phyloP scores from a whole-genome alignment of 306 rosid genomes.

The Vicia sativa region DNA sequence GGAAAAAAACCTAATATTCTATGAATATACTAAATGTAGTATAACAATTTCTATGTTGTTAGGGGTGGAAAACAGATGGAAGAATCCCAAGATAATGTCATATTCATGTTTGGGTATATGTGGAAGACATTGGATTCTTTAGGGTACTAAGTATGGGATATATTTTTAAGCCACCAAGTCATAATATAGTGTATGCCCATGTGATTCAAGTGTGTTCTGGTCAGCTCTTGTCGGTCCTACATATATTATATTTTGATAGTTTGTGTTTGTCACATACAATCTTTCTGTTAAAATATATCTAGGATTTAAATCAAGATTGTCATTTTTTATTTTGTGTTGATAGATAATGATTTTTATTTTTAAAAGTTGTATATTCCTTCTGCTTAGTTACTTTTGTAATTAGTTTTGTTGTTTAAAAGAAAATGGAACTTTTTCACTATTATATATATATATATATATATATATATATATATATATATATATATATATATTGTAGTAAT shows the following conservation, averaged over 20 bases:
- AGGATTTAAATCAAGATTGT: background rate
- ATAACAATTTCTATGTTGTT: background rate
- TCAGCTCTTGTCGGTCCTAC: constrained; percentile 15
- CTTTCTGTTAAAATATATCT: background rate
- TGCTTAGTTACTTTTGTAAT: too few species aligned
- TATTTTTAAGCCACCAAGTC: constrained; percentile 19
- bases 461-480: too few species aligned
- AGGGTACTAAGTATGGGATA: constrained; percentile 8
- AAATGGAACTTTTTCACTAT: too few species aligned
- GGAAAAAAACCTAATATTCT: constrained; percentile 9
- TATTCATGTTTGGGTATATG: constrained; percentile 30
- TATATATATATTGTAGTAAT: too few species aligned
- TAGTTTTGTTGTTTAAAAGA: too few species aligned
- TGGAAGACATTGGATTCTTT: constrained; percentile 44
- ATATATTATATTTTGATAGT: constrained; percentile 25
- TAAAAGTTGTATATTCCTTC: too few species aligned
- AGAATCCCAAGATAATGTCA: constrained; percentile 24
- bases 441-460: too few species aligned
- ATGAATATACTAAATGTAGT: background rate
- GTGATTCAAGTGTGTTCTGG: constrained; percentile 41
- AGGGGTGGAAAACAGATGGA: constrained; percentile 43
- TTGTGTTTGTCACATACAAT: constrained; percentile 10
- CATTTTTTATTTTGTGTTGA: background rate
- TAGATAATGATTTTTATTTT: background rate
- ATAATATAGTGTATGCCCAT: constrained; percentile 40